These are phyloP conservation scores for Spathaspora gorwiae DNA, from an alignment of 805 yeast genomes.

Conservation along the genomic window DNA sequence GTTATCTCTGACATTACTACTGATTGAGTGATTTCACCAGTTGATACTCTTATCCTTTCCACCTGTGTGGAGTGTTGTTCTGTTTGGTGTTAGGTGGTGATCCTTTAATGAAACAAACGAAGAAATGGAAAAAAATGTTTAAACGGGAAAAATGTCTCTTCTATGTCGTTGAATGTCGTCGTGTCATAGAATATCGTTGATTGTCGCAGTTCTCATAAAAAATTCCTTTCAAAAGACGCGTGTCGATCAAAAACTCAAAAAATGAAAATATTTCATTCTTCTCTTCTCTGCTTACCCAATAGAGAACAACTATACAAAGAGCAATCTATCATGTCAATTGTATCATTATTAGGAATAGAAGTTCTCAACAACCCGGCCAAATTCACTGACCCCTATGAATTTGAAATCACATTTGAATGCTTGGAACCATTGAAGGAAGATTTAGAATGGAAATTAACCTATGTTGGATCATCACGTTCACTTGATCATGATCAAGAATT, in stretches of 20 bases:
- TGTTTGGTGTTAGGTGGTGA: too few species aligned
- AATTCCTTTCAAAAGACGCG: background rate
- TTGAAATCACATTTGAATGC: slow-evolving; percentile 97
- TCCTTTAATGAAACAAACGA: too few species aligned
- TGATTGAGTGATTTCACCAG: too few species aligned
- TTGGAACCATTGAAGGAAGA: slow-evolving; percentile 88
- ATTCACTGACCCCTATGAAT: slow-evolving; percentile 89
- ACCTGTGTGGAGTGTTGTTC: too few species aligned
- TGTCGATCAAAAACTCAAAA: background rate
- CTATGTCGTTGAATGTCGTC: background rate
- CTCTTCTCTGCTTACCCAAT: too few species aligned
- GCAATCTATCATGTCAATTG: slow-evolving; percentile 68
- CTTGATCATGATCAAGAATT: slow-evolving; percentile 95
- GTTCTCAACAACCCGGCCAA: slow-evolving; percentile 93
- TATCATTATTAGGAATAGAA: slow-evolving; percentile 84
- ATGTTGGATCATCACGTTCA: slow-evolving; percentile 93
- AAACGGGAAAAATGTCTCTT: background rate
- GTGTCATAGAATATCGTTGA: background rate
- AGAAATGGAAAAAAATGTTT: too few species aligned
- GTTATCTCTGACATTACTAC: too few species aligned
- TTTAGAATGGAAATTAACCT: slow-evolving; percentile 94
- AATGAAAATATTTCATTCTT: background rate
- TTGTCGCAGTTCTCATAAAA: too few species aligned
- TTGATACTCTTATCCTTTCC: too few species aligned
- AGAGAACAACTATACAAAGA: too few species aligned